Evolutionary conservation across 208 protist species (phyloP).

Genomic region (Acanthamoeba healyi): DNA sequence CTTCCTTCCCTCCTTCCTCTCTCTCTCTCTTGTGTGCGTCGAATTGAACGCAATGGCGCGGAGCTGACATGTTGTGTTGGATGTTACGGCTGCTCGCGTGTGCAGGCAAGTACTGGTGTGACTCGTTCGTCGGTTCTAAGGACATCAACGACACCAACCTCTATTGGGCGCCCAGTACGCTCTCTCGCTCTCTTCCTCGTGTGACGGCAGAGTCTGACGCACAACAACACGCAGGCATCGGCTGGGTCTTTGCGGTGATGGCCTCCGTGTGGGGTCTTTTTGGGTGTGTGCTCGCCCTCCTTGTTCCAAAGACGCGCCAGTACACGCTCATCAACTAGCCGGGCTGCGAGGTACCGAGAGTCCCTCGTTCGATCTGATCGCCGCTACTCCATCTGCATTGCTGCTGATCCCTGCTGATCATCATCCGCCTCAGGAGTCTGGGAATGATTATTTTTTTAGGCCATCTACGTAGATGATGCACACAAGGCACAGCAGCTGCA

Average conservation of each 20-base stretch:
- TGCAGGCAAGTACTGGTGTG: neutral
- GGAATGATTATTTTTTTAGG: too few relatives aligned
- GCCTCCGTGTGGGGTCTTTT: neutral
- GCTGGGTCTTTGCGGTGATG: slow-evolving; percentile 14
- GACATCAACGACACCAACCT: neutral
- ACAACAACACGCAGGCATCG: neutral
- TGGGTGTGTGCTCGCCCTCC: neutral
- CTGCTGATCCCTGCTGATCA: too few relatives aligned
- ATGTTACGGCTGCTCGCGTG: neutral
- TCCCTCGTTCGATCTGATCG: too few relatives aligned
- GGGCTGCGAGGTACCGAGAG: too few relatives aligned
- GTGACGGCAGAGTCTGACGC: too few relatives aligned
- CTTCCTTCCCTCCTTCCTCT: neutral
- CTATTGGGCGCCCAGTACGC: slow-evolving; percentile 11
- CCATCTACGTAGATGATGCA: too few relatives aligned
- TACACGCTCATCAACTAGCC: slow-evolving; percentile 10
- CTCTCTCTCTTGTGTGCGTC: too few relatives aligned
- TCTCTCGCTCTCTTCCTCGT: neutral
- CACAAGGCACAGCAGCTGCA: too few relatives aligned
- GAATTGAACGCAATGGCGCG: too few relatives aligned
- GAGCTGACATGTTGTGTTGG: neutral
- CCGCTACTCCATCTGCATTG: too few relatives aligned
- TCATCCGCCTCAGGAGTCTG: too few relatives aligned
- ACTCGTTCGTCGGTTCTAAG: neutral
- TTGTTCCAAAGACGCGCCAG: neutral